A percentile compares a stretch with the other conserved stretches of the same genome.
These are phyloP conservation scores for Hirschioporus abietinus DNA, from an alignment of 768 basidiomycete species.

Conservation along the genomic window DNA sequence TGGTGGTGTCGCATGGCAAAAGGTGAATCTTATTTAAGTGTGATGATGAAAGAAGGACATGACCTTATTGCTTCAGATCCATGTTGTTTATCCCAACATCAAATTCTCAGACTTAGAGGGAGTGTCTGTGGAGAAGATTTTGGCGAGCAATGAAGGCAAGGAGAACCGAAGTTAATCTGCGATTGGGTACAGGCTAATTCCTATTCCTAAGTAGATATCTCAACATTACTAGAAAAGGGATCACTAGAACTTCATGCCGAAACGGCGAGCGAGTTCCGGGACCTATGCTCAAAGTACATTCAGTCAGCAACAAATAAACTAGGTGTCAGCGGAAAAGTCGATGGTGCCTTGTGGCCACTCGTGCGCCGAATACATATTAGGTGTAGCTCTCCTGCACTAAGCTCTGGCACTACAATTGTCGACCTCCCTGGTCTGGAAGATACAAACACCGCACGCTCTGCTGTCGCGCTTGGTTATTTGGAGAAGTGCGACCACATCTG, in stretches of 20 bases:
- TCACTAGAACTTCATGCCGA: slow-evolving; percentile 32
- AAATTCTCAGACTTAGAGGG: neutral
- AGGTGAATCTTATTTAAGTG: slow-evolving; percentile 28
- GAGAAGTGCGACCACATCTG: slow-evolving; percentile 59
- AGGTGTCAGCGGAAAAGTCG: slow-evolving; percentile 38
- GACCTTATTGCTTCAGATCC: slow-evolving; percentile 33
- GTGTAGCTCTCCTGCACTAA: slow-evolving; percentile 44
- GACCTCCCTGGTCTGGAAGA: slow-evolving; percentile 62
- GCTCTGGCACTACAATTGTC: slow-evolving; percentile 59
- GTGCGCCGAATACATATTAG: slow-evolving; percentile 56
- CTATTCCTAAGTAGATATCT: slow-evolving; percentile 42
- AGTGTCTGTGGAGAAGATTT: too few relatives aligned
- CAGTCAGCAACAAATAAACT: slow-evolving; percentile 54
- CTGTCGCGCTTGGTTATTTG: slow-evolving; percentile 62
- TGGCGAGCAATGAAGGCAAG: slow-evolving; percentile 23
- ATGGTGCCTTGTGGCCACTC: slow-evolving; percentile 54
- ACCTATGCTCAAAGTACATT: slow-evolving; percentile 54
- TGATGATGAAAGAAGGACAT: neutral
- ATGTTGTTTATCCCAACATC: slow-evolving; percentile 50
- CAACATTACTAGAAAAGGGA: slow-evolving; percentile 48
- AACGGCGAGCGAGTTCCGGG: slow-evolving; percentile 23
- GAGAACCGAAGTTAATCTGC: slow-evolving; percentile 36
- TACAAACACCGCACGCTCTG: slow-evolving; percentile 58
- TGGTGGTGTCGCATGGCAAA: slow-evolving; percentile 57
- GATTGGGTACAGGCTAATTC: slow-evolving; percentile 47